Evolutionary conservation across 2,329 filamentous ascomycete genomes (phyloP).

Genomic region (Thelonectria olida): DNA sequence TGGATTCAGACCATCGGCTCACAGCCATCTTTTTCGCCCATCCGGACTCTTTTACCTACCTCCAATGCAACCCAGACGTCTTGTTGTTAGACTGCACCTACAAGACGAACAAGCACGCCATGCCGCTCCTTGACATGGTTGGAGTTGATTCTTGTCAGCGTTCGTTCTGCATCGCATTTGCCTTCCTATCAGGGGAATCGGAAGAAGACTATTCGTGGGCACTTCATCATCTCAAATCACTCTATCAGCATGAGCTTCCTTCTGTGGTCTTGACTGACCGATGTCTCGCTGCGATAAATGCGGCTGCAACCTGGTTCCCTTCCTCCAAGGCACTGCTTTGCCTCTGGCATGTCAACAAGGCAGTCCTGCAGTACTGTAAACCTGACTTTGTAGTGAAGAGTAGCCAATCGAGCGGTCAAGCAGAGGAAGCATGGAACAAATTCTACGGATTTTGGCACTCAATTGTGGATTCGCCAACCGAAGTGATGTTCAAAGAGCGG

Average conservation of each 20-base stretch:
- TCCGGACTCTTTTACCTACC: conserved; percentile 29
- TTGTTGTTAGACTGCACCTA: conserved; percentile 31
- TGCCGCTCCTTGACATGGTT: conserved; percentile 13
- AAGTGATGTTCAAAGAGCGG: not conserved
- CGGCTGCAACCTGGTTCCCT: conserved; percentile 22
- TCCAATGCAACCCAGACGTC: conserved; percentile 26
- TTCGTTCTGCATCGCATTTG: not conserved
- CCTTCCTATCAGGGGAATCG: not conserved
- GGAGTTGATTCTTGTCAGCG: conserved; percentile 2
- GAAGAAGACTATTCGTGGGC: conserved; percentile 26
- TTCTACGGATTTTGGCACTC: not conserved
- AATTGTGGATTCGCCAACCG: not conserved
- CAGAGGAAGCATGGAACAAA: not conserved
- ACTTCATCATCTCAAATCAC: not conserved
- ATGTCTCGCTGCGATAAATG: conserved; percentile 33
- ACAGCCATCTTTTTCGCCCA: conserved; percentile 33
- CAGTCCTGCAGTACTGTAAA: conserved; percentile 24
- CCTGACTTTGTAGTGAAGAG: conserved; percentile 5
- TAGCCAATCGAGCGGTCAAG: no score
- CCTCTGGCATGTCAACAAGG: conserved; percentile 35
- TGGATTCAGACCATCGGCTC: conserved; percentile 23
- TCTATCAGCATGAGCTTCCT: conserved; percentile 1
- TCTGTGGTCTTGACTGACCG: conserved; percentile 33
- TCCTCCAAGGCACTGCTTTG: conserved; percentile 26
- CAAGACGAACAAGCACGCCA: conserved; percentile 19